Conservation (phyloP, 768 basidiomycete genomes). For the Megacollybia marginata region DNA sequence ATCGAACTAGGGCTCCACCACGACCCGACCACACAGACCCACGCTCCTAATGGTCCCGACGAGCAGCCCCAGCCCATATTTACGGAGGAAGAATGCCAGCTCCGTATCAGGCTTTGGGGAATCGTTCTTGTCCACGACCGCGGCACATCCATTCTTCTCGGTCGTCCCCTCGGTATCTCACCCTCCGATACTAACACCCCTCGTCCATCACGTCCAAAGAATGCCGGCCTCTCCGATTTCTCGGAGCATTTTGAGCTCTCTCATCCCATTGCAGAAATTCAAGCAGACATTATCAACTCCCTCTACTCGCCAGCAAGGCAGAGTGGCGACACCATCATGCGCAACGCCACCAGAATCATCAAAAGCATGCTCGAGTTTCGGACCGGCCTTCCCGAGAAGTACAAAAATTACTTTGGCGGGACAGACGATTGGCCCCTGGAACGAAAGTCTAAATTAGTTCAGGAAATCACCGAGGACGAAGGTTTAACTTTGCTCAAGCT, state of each 20-base stretch:
- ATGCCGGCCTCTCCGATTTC: conserved; percentile 33
- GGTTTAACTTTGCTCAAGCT: conserved; percentile 80
- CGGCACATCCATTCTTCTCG: conserved; percentile 81
- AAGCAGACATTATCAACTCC: conserved; percentile 85
- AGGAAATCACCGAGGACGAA: conserved; percentile 71
- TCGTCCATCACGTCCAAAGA: conserved; percentile 46
- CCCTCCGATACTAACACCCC: conserved; percentile 83
- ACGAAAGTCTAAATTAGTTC: conserved; percentile 56
- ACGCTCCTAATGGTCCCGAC: conserved; percentile 5
- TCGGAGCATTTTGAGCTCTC: conserved; percentile 79
- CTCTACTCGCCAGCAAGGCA: conserved; percentile 74
- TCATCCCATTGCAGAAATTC: conserved; percentile 72
- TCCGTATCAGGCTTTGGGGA: conserved; percentile 79
- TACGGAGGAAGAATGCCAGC: conserved; percentile 67
- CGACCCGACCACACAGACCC: conserved; percentile 63
- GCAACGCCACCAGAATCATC: conserved; percentile 72
- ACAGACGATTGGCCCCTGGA: conserved; percentile 71
- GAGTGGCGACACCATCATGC: conserved; percentile 61
- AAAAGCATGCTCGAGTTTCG: conserved; percentile 70
- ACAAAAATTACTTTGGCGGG: conserved; percentile 71
- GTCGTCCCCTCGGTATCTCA: conserved; percentile 75
- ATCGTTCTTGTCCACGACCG: conserved; percentile 84
- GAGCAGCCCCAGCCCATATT: conserved; percentile 29
- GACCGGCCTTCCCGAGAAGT: conserved; percentile 60
- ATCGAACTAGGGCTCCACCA: conserved; percentile 85